Evolutionary conservation across 1,139 yeast species (phyloP).

Genomic region (Lodderomyces jiufengensis): DNA sequence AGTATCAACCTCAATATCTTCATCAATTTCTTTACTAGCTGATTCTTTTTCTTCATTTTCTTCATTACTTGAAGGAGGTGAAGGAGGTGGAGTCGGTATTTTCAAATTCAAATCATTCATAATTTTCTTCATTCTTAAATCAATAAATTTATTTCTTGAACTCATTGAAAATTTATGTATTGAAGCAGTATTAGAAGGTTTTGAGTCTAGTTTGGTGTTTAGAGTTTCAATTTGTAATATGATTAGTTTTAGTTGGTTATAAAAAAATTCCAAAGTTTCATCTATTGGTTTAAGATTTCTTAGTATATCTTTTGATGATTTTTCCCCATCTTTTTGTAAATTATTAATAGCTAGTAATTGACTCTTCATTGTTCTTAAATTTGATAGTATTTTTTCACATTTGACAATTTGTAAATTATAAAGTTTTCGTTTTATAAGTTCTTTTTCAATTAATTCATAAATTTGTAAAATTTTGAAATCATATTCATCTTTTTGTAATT

Average conservation of each 20-base stretch:
- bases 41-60: too few relatives aligned
- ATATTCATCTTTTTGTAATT: conserved; percentile 20
- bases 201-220: not conserved
- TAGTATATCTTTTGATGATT: not conserved
- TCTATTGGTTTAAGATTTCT: conserved; percentile 1
- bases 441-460: conserved; percentile 41
- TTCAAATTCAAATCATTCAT: not conserved
- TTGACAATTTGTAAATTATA: conserved; percentile 39
- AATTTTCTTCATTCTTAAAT: not conserved
- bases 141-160: conserved; percentile 1
- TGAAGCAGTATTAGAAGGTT: too few relatives aligned
- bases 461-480: conserved; percentile 36
- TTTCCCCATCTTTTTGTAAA: not conserved
- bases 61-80: too few relatives aligned
- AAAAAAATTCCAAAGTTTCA: conserved; percentile 1
- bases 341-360: not conserved
- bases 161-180: too few relatives aligned
- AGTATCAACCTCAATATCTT: too few relatives aligned
- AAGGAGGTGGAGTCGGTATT: too few relatives aligned
- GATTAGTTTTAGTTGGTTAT: not conserved
- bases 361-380: conserved; percentile 16
- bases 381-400: conserved; percentile 32
- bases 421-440: conserved; percentile 42
- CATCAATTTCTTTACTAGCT: too few relatives aligned
- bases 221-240: not conserved